These are phyloP conservation scores for Eucalyptus tenuipes DNA, from an alignment of 345 rosid species.

Conservation along the genomic window DNA sequence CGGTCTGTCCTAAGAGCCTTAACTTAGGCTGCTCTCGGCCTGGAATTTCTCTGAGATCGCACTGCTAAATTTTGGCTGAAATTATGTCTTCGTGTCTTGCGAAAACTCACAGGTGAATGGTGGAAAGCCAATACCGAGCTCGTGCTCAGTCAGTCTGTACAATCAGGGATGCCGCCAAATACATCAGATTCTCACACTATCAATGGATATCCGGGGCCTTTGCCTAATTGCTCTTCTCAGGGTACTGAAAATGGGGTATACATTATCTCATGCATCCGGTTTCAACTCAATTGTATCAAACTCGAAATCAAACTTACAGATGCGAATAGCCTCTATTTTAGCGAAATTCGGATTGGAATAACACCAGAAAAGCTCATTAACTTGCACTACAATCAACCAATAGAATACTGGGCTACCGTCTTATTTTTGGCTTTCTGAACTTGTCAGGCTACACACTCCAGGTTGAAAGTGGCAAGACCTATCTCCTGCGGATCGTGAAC, in stretches of 20 bases:
- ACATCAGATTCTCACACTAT: slow-evolving; percentile 67
- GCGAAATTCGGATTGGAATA: background rate
- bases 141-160: slow-evolving; percentile 31
- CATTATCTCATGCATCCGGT: background rate
- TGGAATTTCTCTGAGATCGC: background rate
- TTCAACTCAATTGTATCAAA: background rate
- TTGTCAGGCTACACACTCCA: slow-evolving; percentile 30
- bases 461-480: slow-evolving; percentile 46
- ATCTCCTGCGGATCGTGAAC: slow-evolving; percentile 51
- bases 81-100: background rate
- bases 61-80: background rate
- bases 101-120: slow-evolving; percentile 51
- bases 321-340: background rate
- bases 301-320: background rate
- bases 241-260: slow-evolving; percentile 24
- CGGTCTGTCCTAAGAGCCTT: slow-evolving; percentile 17
- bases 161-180: slow-evolving; percentile 51
- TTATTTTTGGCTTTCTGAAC: background rate
- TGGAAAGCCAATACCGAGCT: slow-evolving; percentile 73
- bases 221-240: slow-evolving; percentile 35
- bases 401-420: background rate
- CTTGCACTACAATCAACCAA: background rate
- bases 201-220: slow-evolving; percentile 56
- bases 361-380: background rate
- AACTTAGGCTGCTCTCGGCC: background rate